Evolutionary conservation across 352 stramenopile species (phyloP), one percentile per base, ranked within the genome.

Genomic region (Phytopythium cucurbitacearum): DNA sequence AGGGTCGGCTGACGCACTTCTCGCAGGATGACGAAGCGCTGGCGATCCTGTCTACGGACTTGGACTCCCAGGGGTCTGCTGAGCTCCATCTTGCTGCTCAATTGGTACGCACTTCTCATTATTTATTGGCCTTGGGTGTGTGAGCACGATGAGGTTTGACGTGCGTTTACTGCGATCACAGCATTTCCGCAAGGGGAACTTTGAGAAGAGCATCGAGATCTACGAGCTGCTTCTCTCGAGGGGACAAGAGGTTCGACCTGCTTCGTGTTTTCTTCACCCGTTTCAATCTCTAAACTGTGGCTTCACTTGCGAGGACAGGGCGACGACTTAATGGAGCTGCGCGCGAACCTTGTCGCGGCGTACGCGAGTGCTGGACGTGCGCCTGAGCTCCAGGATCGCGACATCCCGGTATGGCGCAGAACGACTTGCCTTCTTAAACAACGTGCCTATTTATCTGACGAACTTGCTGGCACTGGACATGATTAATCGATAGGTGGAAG

Each of bases 291-390:
- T 52, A 1, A 7, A 46, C 21, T 53, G n/a, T 51, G 33, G 13
- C 33, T 48, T 11, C 43, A 7, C 4, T 3, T 28, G 7, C 37
- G 40, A 10, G 2, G 12, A 39, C 41, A 83, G 60, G 69, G 69
- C 0, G 79, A 91, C n/a, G 78, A 93, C 47, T 51, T 85, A 40
- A 55, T 89, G 57, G 83, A 93, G 65, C 64, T 93, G 49, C 82
- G 86, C 37, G 85, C 84, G 40, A 94, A 94, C 41, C 48, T 91
- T 37, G 41, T 94, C 45, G 81, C 84, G 2, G 83, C 76, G 40
- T 93, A 93, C 53, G 71, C 72, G 28, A 88, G 73, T 36, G 80
- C 78, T 4, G 70, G 68, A 21, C 75, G 75, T 41, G 77, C 63
- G 40, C 57, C 64, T 5, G 82, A 93, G 53, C 51, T 92, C 43